Conservation (phyloP, 2,329 filamentous ascomycete genomes). For the Calonectria crousiana region DNA sequence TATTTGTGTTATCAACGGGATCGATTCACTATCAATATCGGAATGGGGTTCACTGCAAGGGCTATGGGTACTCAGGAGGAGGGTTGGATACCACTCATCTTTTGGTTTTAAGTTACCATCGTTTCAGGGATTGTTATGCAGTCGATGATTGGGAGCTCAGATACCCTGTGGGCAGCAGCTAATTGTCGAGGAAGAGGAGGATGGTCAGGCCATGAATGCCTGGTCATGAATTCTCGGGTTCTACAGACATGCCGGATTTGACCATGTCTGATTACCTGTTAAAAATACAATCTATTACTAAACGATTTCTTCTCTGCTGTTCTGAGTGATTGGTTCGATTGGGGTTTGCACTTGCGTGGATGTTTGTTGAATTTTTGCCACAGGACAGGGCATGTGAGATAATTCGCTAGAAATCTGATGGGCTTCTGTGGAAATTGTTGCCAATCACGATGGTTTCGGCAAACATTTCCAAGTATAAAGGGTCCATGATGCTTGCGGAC, state of each 20-base stretch:
- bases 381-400: not conserved
- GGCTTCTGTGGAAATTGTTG: not conserved
- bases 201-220: slow-evolving; percentile 18
- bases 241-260: slow-evolving; percentile 29
- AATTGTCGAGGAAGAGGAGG: slow-evolving; percentile 38
- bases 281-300: slow-evolving; percentile 28
- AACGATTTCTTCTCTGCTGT: not conserved
- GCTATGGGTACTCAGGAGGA: slow-evolving; percentile 28
- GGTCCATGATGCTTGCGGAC: not conserved
- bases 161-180: slow-evolving; percentile 45
- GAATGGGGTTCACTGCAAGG: slow-evolving; percentile 28
- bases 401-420: not conserved
- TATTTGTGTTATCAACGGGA: slow-evolving; percentile 25
- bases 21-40: slow-evolving; percentile 31
- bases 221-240: slow-evolving; percentile 32
- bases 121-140: slow-evolving; percentile 39
- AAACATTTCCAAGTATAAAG: not conserved
- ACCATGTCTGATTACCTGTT: slow-evolving; percentile 34
- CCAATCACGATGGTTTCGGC: not conserved
- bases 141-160: slow-evolving; percentile 43
- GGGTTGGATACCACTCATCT: slow-evolving; percentile 37
- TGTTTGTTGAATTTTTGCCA: not conserved
- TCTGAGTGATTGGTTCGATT: not conserved
- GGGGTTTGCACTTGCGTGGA: not conserved
- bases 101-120: slow-evolving; percentile 32